A percentile compares a stretch with the other conserved stretches of the same genome.
Evolutionary conservation across 768 basidiomycete genomes (phyloP).

Genomic region (Lactifluus subvellereus): DNA sequence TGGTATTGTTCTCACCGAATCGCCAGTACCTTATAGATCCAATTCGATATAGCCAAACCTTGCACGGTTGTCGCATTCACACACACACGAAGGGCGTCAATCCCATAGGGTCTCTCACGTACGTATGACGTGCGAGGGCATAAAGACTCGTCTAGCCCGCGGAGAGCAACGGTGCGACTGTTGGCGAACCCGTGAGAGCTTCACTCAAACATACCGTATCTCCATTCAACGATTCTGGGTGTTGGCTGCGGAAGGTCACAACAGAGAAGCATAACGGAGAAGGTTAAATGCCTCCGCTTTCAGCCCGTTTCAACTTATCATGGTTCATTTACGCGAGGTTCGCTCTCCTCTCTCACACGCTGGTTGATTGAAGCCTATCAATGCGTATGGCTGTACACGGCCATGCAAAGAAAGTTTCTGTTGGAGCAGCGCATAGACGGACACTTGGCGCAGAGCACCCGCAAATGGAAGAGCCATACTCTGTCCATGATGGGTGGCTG

Average conservation of each 20-base stretch:
- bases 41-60: conserved; percentile 10
- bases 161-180: conserved; percentile 2
- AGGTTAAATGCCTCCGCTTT: conserved; percentile 4
- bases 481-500: conserved; percentile 3
- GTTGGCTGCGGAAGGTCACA: background rate
- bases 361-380: background rate
- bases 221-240: background rate
- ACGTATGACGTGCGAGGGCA: conserved; percentile 12
- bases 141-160: background rate
- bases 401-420: conserved; percentile 1
- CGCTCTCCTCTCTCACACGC: conserved; percentile 2
- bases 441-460: background rate
- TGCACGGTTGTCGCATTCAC: background rate
- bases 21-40: background rate
- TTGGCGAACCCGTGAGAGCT: background rate
- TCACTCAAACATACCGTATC: background rate
- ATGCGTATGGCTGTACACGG: background rate
- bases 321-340: background rate
- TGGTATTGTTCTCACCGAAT: conserved; percentile 7
- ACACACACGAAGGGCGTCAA: conserved; percentile 4
- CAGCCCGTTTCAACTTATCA: background rate
- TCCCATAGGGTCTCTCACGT: background rate
- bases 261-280: background rate
- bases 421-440: background rate
- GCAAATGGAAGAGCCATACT: background rate